These are phyloP conservation scores for Metarhizium humberi DNA, from an alignment of 2,329 filamentous ascomycete genomes.

Conservation along the genomic window DNA sequence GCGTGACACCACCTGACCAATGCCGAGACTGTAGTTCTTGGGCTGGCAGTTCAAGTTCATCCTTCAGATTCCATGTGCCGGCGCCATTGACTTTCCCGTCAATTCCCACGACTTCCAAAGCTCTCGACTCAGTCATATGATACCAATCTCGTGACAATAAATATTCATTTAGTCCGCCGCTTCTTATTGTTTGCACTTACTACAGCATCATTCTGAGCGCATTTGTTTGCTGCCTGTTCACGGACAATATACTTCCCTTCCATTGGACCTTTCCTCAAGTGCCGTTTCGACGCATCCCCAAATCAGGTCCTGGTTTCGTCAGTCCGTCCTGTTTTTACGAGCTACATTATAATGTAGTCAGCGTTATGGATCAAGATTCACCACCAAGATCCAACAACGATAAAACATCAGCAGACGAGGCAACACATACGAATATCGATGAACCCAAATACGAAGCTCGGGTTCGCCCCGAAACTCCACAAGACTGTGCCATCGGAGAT, in stretches of 20 bases:
- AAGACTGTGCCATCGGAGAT: constrained; percentile 7
- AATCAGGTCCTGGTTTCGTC: background rate
- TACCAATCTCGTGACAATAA: background rate
- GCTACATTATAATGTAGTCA: background rate
- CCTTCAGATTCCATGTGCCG: background rate
- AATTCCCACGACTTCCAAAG: background rate
- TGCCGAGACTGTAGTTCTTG: constrained; percentile 1
- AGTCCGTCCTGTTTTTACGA: background rate
- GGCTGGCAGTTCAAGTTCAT: background rate
- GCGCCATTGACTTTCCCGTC: background rate
- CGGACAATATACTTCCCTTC: background rate
- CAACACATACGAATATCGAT: background rate
- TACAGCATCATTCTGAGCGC: background rate
- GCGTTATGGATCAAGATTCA: background rate
- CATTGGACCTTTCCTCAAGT: background rate
- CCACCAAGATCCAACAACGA: background rate
- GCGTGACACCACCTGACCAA: constrained; percentile 5
- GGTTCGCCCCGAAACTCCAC: background rate
- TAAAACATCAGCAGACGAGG: background rate
- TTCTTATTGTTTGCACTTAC: background rate
- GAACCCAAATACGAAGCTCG: background rate
- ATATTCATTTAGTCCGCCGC: too few species aligned
- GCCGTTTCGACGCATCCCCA: background rate
- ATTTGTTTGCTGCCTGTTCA: background rate
- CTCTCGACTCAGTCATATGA: background rate